Percentiles rank a stretch among this genome's conserved stretches.
phyloP scores from a whole-genome alignment of 2,329 filamentous ascomycete genomes.

The Emmonsiellopsis sp. region DNA sequence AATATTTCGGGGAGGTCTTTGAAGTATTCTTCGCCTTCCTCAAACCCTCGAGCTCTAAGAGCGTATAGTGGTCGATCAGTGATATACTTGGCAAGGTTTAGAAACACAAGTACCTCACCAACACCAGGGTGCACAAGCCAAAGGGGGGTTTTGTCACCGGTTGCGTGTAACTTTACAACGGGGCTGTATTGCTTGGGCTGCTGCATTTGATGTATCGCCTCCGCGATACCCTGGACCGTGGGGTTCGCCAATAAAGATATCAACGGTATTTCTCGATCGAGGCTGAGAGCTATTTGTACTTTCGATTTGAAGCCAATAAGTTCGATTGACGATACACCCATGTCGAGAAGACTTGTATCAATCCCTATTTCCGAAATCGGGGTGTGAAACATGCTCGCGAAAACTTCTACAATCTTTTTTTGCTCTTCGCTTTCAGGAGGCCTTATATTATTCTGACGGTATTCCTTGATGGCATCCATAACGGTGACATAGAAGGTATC shows the following conservation, averaged over 20 bases:
- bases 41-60: slow-evolving; percentile 37
- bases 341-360: slow-evolving; percentile 21
- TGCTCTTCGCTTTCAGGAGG: not conserved
- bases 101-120: slow-evolving; percentile 32
- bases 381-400: not conserved
- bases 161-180: slow-evolving; percentile 20
- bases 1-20: slow-evolving; percentile 31
- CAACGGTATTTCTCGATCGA: slow-evolving; percentile 28
- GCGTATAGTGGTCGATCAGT: slow-evolving; percentile 39
- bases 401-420: not conserved
- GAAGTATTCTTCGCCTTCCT: slow-evolving; percentile 31
- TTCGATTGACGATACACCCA: slow-evolving; percentile 34
- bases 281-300: slow-evolving; percentile 22
- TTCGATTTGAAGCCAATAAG: slow-evolving; percentile 32
- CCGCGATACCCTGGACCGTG: slow-evolving; percentile 20
- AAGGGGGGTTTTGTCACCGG: slow-evolving; percentile 20
- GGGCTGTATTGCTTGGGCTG: slow-evolving; percentile 19
- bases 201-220: slow-evolving; percentile 14
- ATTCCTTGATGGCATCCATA: slow-evolving; percentile 7
- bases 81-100: slow-evolving; percentile 25
- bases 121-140: slow-evolving; percentile 32
- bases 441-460: slow-evolving; percentile 1
- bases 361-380: slow-evolving; percentile 10
- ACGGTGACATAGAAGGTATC: slow-evolving; percentile 11
- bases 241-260: slow-evolving; percentile 28